Evolutionary conservation across 306 rosid genomes (phyloP), one percentile per base, ranked within the genome.

Genomic region (Clitoria ternatea): DNA sequence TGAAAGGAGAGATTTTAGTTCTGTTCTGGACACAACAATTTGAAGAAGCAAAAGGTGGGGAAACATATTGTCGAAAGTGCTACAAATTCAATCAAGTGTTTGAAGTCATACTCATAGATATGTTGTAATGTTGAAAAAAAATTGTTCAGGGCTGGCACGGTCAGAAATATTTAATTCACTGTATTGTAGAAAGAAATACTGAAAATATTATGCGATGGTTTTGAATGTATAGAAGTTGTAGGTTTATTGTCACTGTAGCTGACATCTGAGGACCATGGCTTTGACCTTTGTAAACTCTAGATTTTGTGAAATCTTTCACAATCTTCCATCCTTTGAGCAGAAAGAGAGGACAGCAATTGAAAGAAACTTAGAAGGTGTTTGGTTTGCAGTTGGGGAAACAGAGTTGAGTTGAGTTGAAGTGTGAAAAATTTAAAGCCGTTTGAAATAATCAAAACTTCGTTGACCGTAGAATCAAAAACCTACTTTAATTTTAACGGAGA

Each of bases 191-290:
- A 83, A 83, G 83, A 72, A 22, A 67, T 27, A 77, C 76, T 39
- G 17, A 42, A 60, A 42, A 60, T 79, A 40, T 61, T 15, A 30
- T 8, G 11, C 14, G 49, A 18, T 61, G 69, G 78, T 79, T 65
- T 26, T 24, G 74, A 66, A 59, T 87, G 96, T 86, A 70, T 65
- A 81, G 66, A 35, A 82, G 77, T 63, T 79, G 82, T 65, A 82
- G 77, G 74, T 69, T 76, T 55, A 75, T 43, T 68, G 53, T 18
- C 13, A 29, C 40, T 26, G n/a, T n/a, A n/a, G n/a, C 14, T 32
- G 48, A 49, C 48, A 13, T n/a, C 14, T 42, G 14, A 65, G 33
- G 62, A 54, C 17, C 35, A 11, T 72, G 48, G 19, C 37, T 44
- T 7, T 45, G 56, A 57, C 67, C 74, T 43, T 43, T 66, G 79